phyloP scores from a whole-genome alignment of 176 grass and related monocot genomes.

The Juncus inflexus region DNA sequence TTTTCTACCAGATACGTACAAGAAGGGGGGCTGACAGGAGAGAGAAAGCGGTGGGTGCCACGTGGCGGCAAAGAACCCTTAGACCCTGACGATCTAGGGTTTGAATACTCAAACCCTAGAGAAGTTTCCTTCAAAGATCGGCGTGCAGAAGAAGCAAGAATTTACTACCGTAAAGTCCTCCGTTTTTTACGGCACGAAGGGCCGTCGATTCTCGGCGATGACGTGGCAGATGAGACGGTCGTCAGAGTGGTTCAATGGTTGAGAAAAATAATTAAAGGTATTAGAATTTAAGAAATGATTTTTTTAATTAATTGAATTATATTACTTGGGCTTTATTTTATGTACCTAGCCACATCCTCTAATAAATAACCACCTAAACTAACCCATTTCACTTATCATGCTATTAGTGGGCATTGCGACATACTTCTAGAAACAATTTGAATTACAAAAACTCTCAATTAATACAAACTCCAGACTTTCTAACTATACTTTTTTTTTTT shows the following conservation, averaged over 20 bases:
- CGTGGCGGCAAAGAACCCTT: constrained; percentile 79
- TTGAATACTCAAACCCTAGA: constrained; percentile 87
- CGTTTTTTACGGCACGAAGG: constrained; percentile 81
- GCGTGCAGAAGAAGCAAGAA: constrained; percentile 75
- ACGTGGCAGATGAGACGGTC: constrained; percentile 67
- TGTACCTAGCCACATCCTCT: too few relatives aligned
- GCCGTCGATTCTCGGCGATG: constrained; percentile 66
- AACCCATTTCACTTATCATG: too few relatives aligned
- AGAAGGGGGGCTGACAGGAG: constrained; percentile 96
- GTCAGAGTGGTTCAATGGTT: constrained; percentile 66
- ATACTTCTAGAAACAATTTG: too few relatives aligned
- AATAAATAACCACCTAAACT: too few relatives aligned
- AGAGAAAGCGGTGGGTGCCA: constrained; percentile 98
- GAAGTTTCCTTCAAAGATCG: constrained; percentile 84
- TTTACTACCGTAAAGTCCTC: constrained; percentile 69
- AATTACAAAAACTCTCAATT: too few relatives aligned
- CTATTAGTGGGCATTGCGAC: too few relatives aligned
- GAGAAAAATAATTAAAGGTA: constrained; percentile 54
- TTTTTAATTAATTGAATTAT: too few relatives aligned
- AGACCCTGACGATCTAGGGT: constrained; percentile 88
- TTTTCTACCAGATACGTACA: constrained; percentile 64
- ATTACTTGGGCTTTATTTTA: too few relatives aligned
- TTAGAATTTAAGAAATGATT: too few relatives aligned
- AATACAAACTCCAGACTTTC: too few relatives aligned
- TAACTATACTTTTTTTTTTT: too few relatives aligned